These are phyloP conservation scores for Pleodorina starrii DNA, from an alignment of 139 green algal species.

Conservation along the genomic window DNA sequence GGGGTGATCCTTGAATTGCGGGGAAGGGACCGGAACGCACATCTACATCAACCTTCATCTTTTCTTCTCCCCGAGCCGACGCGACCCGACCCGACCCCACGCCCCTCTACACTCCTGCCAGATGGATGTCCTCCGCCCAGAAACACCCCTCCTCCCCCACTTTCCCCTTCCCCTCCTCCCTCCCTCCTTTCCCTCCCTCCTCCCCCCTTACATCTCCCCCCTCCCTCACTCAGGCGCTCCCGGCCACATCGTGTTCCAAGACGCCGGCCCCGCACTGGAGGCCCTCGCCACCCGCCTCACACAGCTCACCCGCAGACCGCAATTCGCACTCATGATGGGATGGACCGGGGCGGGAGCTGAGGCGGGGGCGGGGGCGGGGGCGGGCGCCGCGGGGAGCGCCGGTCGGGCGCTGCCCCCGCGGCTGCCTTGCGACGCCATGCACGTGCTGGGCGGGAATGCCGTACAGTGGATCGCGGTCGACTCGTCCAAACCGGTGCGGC, in stretches of 20 bases:
- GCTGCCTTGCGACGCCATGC: conserved; percentile 57
- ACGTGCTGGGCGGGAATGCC: conserved; percentile 29
- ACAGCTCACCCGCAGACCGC: background rate
- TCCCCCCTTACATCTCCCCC: no score
- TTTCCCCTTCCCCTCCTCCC: no score
- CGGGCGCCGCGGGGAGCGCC: no score
- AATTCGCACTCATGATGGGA: background rate
- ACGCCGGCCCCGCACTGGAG: background rate
- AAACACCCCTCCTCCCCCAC: no score
- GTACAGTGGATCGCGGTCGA: conserved; percentile 52
- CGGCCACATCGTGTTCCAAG: conserved; percentile 4
- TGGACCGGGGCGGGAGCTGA: background rate
- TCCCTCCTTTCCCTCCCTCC: no score
- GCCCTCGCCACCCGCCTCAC: background rate
- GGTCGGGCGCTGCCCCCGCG: background rate
- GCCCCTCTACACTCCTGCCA: no score
- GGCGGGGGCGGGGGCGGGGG: background rate
- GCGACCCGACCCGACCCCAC: no score
- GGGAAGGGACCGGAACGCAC: no score
- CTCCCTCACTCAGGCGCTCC: background rate
- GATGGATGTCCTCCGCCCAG: no score
- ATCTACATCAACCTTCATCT: no score
- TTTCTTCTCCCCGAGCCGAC: no score
- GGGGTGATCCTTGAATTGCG: no score
- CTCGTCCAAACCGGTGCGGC: conserved; percentile 54